Evolutionary conservation across 768 basidiomycete species (phyloP).

Genomic region (Daedaleopsis sinensis): DNA sequence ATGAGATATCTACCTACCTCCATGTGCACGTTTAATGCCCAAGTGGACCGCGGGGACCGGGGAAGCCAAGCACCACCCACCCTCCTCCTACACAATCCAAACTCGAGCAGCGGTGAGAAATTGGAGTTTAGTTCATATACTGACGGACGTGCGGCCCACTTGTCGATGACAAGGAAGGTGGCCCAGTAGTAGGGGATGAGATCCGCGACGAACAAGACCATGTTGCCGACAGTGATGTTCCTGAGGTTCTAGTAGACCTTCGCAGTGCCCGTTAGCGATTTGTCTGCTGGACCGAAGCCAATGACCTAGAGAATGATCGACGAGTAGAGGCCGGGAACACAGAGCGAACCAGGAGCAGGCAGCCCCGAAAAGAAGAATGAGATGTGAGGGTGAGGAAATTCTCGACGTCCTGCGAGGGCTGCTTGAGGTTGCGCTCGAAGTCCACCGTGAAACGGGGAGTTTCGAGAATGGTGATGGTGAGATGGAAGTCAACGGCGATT

Average conservation of each 20-base stretch:
- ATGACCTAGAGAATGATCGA: constrained; percentile 75
- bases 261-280: constrained; percentile 33
- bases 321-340: constrained; percentile 86
- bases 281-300: constrained; percentile 59
- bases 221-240: constrained; percentile 73
- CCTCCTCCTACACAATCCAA: too few species aligned
- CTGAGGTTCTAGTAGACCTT: constrained; percentile 59
- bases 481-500: constrained; percentile 87
- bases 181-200: constrained; percentile 82
- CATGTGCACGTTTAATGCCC: too few species aligned
- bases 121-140: too few species aligned
- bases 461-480: constrained; percentile 91
- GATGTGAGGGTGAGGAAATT: constrained; percentile 58
- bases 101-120: too few species aligned
- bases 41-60: too few species aligned
- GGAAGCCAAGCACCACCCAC: too few species aligned
- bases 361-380: constrained; percentile 65
- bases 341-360: constrained; percentile 92
- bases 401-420: constrained; percentile 74
- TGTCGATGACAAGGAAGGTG: constrained; percentile 67
- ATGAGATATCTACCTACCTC: too few species aligned
- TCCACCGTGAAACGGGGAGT: constrained; percentile 94
- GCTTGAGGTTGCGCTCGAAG: constrained; percentile 80
- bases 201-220: constrained; percentile 76
- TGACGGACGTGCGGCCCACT: constrained; percentile 77